Conservation (phyloP, 257 asterid genomes). For the Primulina huaijiensis region DNA sequence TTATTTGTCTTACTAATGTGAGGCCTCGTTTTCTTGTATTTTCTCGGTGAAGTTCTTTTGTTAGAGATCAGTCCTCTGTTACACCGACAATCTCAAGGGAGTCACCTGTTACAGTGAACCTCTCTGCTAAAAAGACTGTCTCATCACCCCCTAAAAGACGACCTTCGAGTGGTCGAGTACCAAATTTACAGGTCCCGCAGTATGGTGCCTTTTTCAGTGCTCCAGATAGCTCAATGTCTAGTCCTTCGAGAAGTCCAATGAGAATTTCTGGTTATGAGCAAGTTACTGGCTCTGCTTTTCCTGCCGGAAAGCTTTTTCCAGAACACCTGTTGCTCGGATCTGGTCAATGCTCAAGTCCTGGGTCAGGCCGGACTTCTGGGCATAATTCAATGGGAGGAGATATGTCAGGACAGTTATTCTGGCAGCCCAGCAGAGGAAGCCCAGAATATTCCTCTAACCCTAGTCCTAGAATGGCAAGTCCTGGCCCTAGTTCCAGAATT, state of each 20-base stretch:
- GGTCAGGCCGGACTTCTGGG: constrained; percentile 97
- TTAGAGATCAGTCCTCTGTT: constrained; percentile 59
- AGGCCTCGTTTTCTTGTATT: constrained; percentile 19
- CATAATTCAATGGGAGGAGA: constrained; percentile 99
- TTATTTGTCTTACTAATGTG: constrained; percentile 20
- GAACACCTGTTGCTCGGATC: constrained; percentile 81
- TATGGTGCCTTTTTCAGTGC: constrained; percentile 77
- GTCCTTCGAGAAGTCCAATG: constrained; percentile 94
- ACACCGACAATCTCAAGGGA: constrained; percentile 52
- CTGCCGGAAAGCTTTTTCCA: constrained; percentile 59
- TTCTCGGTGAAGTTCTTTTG: constrained; percentile 46
- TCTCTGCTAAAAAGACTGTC: constrained; percentile 48
- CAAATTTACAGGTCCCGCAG: constrained; percentile 72
- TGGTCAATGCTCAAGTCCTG: constrained; percentile 98
- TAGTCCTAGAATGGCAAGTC: constrained; percentile 93
- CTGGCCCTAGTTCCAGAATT: constrained; percentile 95
- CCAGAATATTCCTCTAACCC: constrained; percentile 92
- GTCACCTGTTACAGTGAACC: constrained; percentile 54
- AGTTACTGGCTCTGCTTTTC: constrained; percentile 48
- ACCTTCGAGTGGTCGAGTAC: constrained; percentile 49
- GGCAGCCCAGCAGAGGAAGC: constrained; percentile 94
- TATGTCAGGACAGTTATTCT: constrained; percentile 74
- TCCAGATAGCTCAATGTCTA: constrained; percentile 94
- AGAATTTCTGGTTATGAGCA: constrained; percentile 68
- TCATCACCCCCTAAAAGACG: constrained; percentile 77